Conservation (phyloP, 441 rosid species). For the Gossypium gossypioides region DNA sequence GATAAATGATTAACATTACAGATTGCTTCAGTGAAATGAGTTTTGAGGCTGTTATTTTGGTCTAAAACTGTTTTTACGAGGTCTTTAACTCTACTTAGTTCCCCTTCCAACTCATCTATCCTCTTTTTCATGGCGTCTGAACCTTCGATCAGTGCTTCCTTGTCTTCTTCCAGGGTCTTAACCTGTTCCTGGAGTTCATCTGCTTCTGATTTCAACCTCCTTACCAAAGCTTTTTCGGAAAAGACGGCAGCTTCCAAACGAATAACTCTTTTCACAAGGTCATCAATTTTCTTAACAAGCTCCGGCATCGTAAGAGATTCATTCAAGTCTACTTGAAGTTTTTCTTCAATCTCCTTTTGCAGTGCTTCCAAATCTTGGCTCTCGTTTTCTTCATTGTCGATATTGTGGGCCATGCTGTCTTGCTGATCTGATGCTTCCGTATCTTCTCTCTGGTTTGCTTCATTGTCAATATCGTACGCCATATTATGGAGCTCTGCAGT, state of each 20-base stretch:
- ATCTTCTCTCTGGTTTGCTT: neutral
- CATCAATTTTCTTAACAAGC: slow-evolving; percentile 60
- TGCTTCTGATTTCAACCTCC: slow-evolving; percentile 45
- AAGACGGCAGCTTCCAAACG: slow-evolving; percentile 44
- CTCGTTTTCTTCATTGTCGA: neutral
- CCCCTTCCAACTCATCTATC: slow-evolving; percentile 51
- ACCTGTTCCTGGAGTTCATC: slow-evolving; percentile 46
- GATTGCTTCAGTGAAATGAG: slow-evolving; percentile 47
- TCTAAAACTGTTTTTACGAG: slow-evolving; percentile 38
- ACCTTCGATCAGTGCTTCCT: slow-evolving; percentile 34
- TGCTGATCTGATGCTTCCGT: slow-evolving; percentile 17
- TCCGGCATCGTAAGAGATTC: slow-evolving; percentile 36
- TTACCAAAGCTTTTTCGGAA: slow-evolving; percentile 55
- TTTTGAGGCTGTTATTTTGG: slow-evolving; percentile 39
- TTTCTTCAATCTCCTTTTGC: slow-evolving; percentile 26
- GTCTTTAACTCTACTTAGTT: slow-evolving; percentile 37
- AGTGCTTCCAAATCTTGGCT: slow-evolving; percentile 18
- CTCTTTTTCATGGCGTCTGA: slow-evolving; percentile 32
- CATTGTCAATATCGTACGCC: neutral
- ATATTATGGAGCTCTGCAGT: neutral
- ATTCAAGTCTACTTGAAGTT: slow-evolving; percentile 21
- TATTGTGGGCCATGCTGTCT: slow-evolving; percentile 10
- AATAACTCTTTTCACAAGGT: slow-evolving; percentile 58
- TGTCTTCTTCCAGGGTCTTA: slow-evolving; percentile 51
- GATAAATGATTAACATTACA: slow-evolving; percentile 40